Evolutionary conservation across 176 grass and related monocot species (phyloP).

Genomic region (Saccharum spontaneum): DNA sequence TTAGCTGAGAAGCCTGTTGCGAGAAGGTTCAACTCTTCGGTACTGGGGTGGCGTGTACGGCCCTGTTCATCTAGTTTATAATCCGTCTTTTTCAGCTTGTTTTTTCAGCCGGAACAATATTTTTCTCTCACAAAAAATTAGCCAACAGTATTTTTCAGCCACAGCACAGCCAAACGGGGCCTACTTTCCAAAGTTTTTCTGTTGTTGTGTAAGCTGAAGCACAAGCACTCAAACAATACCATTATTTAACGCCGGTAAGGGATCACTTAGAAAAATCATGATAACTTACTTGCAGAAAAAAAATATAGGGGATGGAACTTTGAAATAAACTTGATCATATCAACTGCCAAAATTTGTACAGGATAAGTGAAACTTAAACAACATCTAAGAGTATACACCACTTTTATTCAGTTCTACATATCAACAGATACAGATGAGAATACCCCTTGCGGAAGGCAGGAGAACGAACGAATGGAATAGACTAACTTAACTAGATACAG

Average conservation of each 20-base stretch:
- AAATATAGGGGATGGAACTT: too few relatives aligned
- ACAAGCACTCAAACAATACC: not conserved
- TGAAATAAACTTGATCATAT: not conserved
- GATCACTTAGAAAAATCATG: not conserved
- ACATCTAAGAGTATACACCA: conserved; percentile 17
- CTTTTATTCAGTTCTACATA: conserved; percentile 39
- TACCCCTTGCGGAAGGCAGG: conserved; percentile 6
- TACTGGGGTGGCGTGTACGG: not conserved
- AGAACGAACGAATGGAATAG: conserved; percentile 44
- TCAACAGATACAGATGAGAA: conserved; percentile 31
- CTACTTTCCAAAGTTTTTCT: not conserved
- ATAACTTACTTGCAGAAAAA: not conserved
- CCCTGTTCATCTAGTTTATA: too few relatives aligned
- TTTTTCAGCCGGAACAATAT: too few relatives aligned
- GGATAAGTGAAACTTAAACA: not conserved
- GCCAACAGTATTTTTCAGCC: too few relatives aligned
- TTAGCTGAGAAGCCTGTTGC: not conserved
- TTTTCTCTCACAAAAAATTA: too few relatives aligned
- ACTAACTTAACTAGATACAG: conserved; percentile 40
- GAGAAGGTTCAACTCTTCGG: not conserved
- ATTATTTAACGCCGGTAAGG: not conserved
- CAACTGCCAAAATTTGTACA: not conserved
- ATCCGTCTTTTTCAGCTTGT: too few relatives aligned
- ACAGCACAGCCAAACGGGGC: too few relatives aligned
- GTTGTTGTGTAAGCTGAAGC: not conserved